phyloP scores from a whole-genome alignment of 2,329 filamentous ascomycete genomes.

The Malbranchea zuffiana region DNA sequence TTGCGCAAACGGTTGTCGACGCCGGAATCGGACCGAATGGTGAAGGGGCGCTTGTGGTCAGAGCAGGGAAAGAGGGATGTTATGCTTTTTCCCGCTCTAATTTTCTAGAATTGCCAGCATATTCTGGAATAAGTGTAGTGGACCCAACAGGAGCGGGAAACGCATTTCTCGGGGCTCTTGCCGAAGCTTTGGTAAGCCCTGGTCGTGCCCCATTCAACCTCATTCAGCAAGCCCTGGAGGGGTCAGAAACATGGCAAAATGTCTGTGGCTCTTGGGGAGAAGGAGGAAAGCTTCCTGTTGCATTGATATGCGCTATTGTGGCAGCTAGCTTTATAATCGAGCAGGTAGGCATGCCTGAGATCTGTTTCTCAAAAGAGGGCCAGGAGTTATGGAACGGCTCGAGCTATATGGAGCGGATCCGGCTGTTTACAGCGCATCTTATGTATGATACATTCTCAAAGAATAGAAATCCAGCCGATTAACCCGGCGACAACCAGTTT shows the following conservation, averaged over 20 bases:
- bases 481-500: constrained; percentile 8
- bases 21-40: constrained; percentile 29
- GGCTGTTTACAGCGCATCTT: constrained; percentile 35
- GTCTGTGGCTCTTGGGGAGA: constrained; percentile 38
- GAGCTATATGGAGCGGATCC: constrained; percentile 35
- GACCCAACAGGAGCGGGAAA: constrained; percentile 95
- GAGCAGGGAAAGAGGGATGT: constrained; percentile 52
- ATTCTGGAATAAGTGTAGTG: constrained; percentile 55
- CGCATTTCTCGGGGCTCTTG: constrained; percentile 61
- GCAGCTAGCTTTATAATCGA: constrained; percentile 90
- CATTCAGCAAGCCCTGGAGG: constrained; percentile 31
- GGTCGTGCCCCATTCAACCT: constrained; percentile 23
- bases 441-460: constrained; percentile 30
- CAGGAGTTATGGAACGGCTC: constrained; percentile 36
- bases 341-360: constrained; percentile 69
- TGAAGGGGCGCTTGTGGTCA: constrained; percentile 37
- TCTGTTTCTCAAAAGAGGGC: constrained; percentile 23
- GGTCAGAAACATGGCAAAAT: constrained; percentile 44
- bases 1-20: constrained; percentile 28
- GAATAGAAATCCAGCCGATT: constrained; percentile 13
- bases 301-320: constrained; percentile 65
- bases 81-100: constrained; percentile 36
- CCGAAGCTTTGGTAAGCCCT: constrained; percentile 43
- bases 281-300: constrained; percentile 45
- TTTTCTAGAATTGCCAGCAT: constrained; percentile 64